phyloP scores from a whole-genome alignment of 2,329 filamentous ascomycete genomes.

The Aspergillus sp. region DNA sequence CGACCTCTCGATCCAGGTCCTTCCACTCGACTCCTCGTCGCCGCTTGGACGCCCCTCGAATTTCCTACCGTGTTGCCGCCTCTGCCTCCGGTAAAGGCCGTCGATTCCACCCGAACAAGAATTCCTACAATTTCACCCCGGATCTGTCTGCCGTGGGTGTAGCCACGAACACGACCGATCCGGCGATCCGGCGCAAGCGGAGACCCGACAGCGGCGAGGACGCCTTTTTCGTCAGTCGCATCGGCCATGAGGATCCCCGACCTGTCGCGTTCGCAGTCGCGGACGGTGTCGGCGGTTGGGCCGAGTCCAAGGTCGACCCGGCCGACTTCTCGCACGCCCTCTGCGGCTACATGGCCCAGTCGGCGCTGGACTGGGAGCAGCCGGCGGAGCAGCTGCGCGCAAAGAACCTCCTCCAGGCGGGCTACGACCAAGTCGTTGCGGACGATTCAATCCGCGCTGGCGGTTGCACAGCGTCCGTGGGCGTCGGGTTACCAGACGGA shows the following conservation, averaged over 20 bases:
- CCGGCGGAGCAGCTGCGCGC: conserved; percentile 51
- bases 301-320: conserved; percentile 86
- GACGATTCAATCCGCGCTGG: conserved; percentile 75
- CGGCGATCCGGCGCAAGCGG: conserved; percentile 59
- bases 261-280: conserved; percentile 80
- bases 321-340: conserved; percentile 93
- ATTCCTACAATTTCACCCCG: conserved; percentile 72
- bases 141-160: conserved; percentile 36
- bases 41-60: conserved; percentile 31
- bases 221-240: conserved; percentile 84
- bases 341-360: conserved; percentile 87
- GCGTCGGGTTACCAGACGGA: conserved; percentile 70
- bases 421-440: conserved; percentile 76
- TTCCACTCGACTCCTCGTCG: conserved; percentile 32
- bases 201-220: conserved; percentile 86
- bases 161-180: conserved; percentile 29
- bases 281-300: conserved; percentile 95
- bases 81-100: conserved; percentile 73
- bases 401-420: conserved; percentile 72
- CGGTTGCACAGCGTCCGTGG: conserved; percentile 91
- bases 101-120: conserved; percentile 64
- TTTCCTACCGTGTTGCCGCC: conserved; percentile 70
- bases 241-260: conserved; percentile 60
- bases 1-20: conserved; percentile 11
- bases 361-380: conserved; percentile 60